Conservation (phyloP, 345 rosid genomes). For the Eucalyptus viminalis region DNA sequence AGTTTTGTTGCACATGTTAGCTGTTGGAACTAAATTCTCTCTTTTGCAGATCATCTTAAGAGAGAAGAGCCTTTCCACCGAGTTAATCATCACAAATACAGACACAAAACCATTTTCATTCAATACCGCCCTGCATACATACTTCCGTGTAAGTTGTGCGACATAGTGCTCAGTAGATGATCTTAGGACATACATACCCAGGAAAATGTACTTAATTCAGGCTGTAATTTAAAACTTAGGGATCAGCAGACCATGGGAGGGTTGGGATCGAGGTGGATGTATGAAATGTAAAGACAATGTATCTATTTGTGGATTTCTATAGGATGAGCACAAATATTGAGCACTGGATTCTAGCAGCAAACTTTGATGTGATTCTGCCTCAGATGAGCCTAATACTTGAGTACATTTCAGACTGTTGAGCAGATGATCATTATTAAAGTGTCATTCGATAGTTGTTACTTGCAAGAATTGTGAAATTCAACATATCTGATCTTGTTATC, state of each 20-base stretch:
- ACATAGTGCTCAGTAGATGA: not conserved
- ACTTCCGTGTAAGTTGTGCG: slow-evolving; percentile 53
- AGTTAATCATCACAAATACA: slow-evolving; percentile 56
- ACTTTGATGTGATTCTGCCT: not conserved
- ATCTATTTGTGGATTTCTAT: not conserved
- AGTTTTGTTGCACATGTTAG: not conserved
- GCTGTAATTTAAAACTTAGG: not conserved
- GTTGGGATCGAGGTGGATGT: not conserved
- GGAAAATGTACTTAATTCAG: not conserved
- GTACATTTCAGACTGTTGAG: not conserved
- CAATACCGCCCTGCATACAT: slow-evolving; percentile 73
- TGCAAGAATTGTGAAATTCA: not conserved
- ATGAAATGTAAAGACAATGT: not conserved
- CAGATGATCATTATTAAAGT: not conserved
- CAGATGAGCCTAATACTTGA: not conserved
- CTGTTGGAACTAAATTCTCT: not conserved
- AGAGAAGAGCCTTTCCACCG: slow-evolving; percentile 65
- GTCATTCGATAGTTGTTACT: not conserved
- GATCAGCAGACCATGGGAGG: not conserved
- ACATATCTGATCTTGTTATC: not conserved
- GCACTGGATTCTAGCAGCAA: not conserved
- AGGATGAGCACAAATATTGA: not conserved
- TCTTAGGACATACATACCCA: not conserved
- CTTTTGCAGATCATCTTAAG: slow-evolving; percentile 49
- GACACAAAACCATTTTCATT: slow-evolving; percentile 79